These are phyloP conservation scores for Trichoderma polysporum DNA, from an alignment of 2,329 filamentous ascomycete genomes.

Conservation along the genomic window DNA sequence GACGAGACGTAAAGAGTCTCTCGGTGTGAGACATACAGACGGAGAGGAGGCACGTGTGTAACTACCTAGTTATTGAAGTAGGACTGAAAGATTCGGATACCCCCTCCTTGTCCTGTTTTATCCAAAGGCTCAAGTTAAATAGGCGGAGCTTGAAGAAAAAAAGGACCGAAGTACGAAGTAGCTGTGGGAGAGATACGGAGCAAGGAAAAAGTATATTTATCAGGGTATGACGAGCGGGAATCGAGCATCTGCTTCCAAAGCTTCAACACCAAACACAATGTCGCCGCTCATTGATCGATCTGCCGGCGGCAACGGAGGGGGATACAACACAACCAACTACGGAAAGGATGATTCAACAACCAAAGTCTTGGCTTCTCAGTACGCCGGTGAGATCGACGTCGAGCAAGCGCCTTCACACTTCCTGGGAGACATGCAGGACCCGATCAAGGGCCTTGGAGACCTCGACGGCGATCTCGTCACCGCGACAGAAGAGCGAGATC, in stretches of 20 bases:
- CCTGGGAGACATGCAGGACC: background rate
- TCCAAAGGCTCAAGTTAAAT: background rate
- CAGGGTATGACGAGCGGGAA: constrained; percentile 4
- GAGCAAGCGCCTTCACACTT: background rate
- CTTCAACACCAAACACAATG: constrained; percentile 1
- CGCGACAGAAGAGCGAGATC: constrained; percentile 48
- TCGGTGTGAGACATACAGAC: background rate
- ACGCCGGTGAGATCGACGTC: background rate
- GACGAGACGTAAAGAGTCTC: background rate
- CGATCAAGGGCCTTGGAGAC: constrained; percentile 7
- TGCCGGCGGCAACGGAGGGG: background rate
- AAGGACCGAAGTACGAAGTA: background rate
- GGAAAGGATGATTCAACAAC: background rate
- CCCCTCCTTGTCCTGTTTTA: background rate
- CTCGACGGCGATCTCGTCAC: constrained; percentile 47
- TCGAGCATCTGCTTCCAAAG: constrained; percentile 47
- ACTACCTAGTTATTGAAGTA: background rate
- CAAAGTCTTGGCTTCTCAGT: background rate
- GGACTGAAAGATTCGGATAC: background rate
- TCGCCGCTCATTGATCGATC: constrained; percentile 17
- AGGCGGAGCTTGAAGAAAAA: background rate
- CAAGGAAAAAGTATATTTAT: background rate
- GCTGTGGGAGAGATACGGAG: background rate
- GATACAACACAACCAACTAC: constrained; percentile 13
- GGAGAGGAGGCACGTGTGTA: background rate